Evolutionary conservation across 2,329 filamentous ascomycete species (phyloP), one percentile per base, ranked within the genome.

Genomic region (Fusarium aywerte): DNA sequence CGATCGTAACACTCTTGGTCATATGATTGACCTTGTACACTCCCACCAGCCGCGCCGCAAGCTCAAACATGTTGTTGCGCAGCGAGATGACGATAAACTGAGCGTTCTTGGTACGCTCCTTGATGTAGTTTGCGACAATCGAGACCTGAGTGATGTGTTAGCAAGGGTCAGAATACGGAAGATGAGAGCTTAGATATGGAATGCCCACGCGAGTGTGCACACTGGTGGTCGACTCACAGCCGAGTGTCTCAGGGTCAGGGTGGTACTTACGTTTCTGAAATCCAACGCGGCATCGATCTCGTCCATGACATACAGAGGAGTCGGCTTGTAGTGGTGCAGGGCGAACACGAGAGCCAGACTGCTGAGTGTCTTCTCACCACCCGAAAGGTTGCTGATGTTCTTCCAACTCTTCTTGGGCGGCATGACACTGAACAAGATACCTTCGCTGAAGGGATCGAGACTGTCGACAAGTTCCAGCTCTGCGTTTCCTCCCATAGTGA

Each of bases 1-100:
- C 92, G 66, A 96, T 93, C 52, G 92, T 93, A 21, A 96, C 92
- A 78, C 91, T 94, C 87, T 95, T 96, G 63, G 92, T 96, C 89
- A 98, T 99, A 80, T 99, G 95, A 80, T 97, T 98, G 77, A 99
- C 96, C 84, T 99, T 99, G 84, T 99, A 99, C 56, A 99, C 96
- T 71, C 96, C 96, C 15, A 99, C 93, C 61, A 99, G 86, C 56
- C 96, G 88, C 58, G 93, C 89, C n/a, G 96, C 95, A 67, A 99
- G 88, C 84, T 99, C 96, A 80, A 99, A 99, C 96, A 99, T 99
- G 83, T 99, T 99, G 81, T 99, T 99, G 74, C 96, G 87, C 74
- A 99, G 84, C 16, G 93, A 97, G 76, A 99, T 99, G 75, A 99
- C 96, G 73, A 99, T 96, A 78, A 99, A 99, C 77, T 99, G 96